Conservation (phyloP, 129 eudicot species). For the Mikania micrantha region DNA sequence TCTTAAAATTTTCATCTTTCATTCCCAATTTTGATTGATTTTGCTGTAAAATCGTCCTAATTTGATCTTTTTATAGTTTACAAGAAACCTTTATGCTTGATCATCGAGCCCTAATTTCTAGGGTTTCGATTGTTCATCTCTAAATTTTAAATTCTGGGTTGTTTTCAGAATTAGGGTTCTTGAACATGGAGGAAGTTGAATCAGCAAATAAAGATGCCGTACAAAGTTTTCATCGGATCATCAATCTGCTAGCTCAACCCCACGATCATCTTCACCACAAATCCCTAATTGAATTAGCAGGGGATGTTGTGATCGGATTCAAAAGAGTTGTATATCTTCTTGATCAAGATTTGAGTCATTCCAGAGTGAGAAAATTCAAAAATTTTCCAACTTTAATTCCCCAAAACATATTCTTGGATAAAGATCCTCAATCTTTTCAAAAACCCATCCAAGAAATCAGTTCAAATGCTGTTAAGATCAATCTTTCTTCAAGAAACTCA, state of each 20-base stretch:
- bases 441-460: constrained; percentile 40
- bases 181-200: constrained; percentile 69
- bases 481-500: constrained; percentile 13
- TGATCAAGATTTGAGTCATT: constrained; percentile 54
- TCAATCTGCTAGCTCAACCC: constrained; percentile 58
- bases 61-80: background rate
- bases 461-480: constrained; percentile 32
- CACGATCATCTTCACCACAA: constrained; percentile 50
- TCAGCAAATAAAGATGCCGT: constrained; percentile 78
- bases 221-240: constrained; percentile 70
- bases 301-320: constrained; percentile 58
- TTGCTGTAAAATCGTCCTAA: background rate
- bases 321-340: constrained; percentile 72
- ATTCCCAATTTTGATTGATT: background rate
- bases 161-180: constrained; percentile 10
- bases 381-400: constrained; percentile 42
- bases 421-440: constrained; percentile 30
- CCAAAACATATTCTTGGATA: constrained; percentile 45
- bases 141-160: background rate
- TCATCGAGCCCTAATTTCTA: constrained; percentile 7
- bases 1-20: background rate
- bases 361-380: constrained; percentile 49
- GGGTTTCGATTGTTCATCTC: background rate
- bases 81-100: background rate
- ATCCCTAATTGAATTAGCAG: constrained; percentile 53